Evolutionary conservation across 345 rosid species (phyloP).

Genomic region (Eucalyptus virginea): DNA sequence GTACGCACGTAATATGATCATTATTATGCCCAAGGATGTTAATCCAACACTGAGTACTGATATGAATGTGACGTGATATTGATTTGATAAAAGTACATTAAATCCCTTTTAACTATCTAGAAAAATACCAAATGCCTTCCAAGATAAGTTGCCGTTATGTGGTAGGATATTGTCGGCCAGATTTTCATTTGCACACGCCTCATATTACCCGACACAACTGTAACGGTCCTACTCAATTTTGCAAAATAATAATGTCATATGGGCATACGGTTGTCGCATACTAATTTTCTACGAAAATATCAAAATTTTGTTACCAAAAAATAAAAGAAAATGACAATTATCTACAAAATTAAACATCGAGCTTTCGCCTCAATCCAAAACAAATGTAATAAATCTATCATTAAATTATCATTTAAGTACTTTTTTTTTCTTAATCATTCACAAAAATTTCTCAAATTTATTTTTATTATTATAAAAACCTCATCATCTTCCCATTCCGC

Average conservation of each 20-base stretch:
- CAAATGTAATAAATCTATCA: neutral
- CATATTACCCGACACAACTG: fast-evolving
- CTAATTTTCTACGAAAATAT: neutral
- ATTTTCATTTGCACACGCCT: neutral
- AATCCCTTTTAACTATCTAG: neutral
- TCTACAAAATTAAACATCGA: neutral
- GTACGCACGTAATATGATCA: neutral
- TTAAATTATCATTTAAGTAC: neutral
- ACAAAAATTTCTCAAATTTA: neutral
- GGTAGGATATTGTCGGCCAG: neutral
- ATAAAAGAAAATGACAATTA: neutral
- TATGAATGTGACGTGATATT: neutral
- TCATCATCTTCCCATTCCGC: neutral
- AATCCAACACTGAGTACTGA: neutral
- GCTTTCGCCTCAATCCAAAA: neutral
- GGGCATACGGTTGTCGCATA: fast-evolving
- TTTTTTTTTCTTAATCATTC: neutral
- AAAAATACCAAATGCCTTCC: neutral
- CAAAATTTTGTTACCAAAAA: neutral
- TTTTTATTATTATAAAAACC: neutral
- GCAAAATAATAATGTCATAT: neutral
- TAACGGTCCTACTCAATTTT: neutral
- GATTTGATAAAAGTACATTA: neutral
- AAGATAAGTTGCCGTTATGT: neutral
- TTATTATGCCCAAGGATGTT: neutral